These are phyloP conservation scores for Zygosaccharomyces bailii DNA, from an alignment of 805 yeast species.

Conservation along the genomic window DNA sequence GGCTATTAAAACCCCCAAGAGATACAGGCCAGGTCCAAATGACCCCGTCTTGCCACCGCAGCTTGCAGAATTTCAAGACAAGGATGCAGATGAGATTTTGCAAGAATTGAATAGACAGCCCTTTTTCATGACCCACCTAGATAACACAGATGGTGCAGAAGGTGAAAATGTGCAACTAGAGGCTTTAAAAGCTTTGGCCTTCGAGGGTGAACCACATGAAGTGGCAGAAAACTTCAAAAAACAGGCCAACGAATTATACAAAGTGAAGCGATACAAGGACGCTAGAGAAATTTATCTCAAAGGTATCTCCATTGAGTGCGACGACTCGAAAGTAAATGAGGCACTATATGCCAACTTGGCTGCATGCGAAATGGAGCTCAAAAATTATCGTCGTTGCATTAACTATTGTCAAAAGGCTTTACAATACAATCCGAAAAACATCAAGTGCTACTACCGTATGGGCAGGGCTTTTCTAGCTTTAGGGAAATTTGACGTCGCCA, in stretches of 20 bases:
- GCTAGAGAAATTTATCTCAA: slow-evolving; percentile 79
- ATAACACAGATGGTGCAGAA: slow-evolving; percentile 70
- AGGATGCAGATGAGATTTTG: slow-evolving; percentile 72
- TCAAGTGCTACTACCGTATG: slow-evolving; percentile 83
- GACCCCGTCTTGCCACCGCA: slow-evolving; percentile 84
- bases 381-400: slow-evolving; percentile 81
- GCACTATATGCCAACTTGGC: slow-evolving; percentile 80
- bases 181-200: slow-evolving; percentile 86
- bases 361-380: slow-evolving; percentile 82
- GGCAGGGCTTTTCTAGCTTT: slow-evolving; percentile 75
- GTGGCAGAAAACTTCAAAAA: slow-evolving; percentile 83
- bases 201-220: slow-evolving; percentile 94
- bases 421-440: slow-evolving; percentile 58
- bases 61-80: slow-evolving; percentile 56
- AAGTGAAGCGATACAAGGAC: slow-evolving; percentile 61
- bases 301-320: slow-evolving; percentile 71
- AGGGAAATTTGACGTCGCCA: slow-evolving; percentile 68
- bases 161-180: slow-evolving; percentile 75
- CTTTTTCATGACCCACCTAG: slow-evolving; percentile 87
- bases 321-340: slow-evolving; percentile 50
- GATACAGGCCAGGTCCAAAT: slow-evolving; percentile 46
- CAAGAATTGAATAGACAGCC: slow-evolving; percentile 80
- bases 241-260: slow-evolving; percentile 89
- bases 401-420: slow-evolving; percentile 79
- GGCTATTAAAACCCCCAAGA: slow-evolving; percentile 34